Evolutionary conservation across 164 flowering plant species (phyloP), one percentile per base, ranked within the genome.

Genomic region (Umbellularia californica): DNA sequence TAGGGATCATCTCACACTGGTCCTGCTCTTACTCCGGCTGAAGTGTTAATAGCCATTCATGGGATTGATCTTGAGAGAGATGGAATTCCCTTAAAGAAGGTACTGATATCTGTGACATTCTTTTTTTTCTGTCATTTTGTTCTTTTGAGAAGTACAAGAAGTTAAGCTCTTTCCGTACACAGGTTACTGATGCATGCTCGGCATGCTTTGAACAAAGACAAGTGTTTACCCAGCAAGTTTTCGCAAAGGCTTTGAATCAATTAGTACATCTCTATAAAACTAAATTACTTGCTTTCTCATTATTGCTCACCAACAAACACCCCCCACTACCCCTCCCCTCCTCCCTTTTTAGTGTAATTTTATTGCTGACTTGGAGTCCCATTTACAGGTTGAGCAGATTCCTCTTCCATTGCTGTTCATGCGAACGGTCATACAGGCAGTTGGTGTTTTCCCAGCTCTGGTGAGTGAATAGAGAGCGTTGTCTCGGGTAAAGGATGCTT

Each of bases 131-230:
- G 25, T 68, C 58, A 22, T 13, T 33, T 63, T 10, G 55, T 20
- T 69, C 17, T 65, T 52, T 30, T 58, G 65, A 35, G 72, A 52
- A 52, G 63, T 71, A 73, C 30, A 76, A 9, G 50, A 23, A 50
- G 55, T 13, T 64, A 72, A 14, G 52, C 64, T 69, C 3, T 78
- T 3, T 55, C 13, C 5, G 1, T 55, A 55, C 58, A 70, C 91
- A 96, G 99, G 90, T 96, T 77, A 96, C 90, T n/a, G 99, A 96
- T 82, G 99, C 97, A 74, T 96, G 99, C 84, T 91, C 92, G 85
- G 88, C 93, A 79, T 96, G 99, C 80, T 94, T 94, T 86, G 95
- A 90, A 87, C 94, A 90, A 78, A 81, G 87, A 30, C 85, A 87
- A 75, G 85, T 86, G 74, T 96, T 96, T 74, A 89, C 99, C 23